Evolutionary conservation across 768 basidiomycete species (phyloP).

Genomic region (Rhizopogon vinicolor): DNA sequence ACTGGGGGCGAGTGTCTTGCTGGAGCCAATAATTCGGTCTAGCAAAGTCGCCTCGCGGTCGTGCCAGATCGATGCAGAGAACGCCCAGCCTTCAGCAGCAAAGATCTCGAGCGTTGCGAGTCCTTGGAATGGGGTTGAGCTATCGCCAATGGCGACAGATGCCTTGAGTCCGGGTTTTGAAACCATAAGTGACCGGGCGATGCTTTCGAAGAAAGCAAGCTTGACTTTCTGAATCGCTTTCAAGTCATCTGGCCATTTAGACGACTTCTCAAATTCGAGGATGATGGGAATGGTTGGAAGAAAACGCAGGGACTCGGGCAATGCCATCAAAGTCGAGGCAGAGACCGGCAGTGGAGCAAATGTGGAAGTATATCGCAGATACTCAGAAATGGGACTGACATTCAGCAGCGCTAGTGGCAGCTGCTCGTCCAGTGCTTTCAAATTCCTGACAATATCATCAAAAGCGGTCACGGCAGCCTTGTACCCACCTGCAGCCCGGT

Average conservation of each 20-base stretch:
- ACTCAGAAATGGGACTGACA: conserved; percentile 68
- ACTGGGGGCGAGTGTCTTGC: conserved; percentile 22
- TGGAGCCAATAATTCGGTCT: conserved; percentile 54
- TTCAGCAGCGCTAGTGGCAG: conserved; percentile 77
- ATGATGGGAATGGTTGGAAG: conserved; percentile 68
- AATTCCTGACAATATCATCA: conserved; percentile 66
- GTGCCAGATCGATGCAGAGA: conserved; percentile 79
- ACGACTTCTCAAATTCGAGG: conserved; percentile 89
- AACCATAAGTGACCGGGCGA: conserved; percentile 62
- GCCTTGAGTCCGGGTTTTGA: conserved; percentile 48
- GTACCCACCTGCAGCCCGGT: conserved; percentile 46
- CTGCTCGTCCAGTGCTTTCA: conserved; percentile 68
- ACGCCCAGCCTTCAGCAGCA: conserved; percentile 82
- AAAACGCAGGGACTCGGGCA: conserved; percentile 61
- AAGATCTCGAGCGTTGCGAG: conserved; percentile 70
- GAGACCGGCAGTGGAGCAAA: conserved; percentile 79
- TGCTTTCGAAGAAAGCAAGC: conserved; percentile 82
- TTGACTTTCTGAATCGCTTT: conserved; percentile 92
- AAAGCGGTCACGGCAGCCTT: conserved; percentile 76
- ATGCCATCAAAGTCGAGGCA: conserved; percentile 38
- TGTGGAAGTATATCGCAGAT: conserved; percentile 77
- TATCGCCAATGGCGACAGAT: conserved; percentile 53
- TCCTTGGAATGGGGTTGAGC: conserved; percentile 56
- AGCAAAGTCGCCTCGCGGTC: conserved; percentile 80
- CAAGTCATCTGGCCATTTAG: conserved; percentile 93